phyloP scores from a whole-genome alignment of 148 eudicot species.

The Silene latifolia region DNA sequence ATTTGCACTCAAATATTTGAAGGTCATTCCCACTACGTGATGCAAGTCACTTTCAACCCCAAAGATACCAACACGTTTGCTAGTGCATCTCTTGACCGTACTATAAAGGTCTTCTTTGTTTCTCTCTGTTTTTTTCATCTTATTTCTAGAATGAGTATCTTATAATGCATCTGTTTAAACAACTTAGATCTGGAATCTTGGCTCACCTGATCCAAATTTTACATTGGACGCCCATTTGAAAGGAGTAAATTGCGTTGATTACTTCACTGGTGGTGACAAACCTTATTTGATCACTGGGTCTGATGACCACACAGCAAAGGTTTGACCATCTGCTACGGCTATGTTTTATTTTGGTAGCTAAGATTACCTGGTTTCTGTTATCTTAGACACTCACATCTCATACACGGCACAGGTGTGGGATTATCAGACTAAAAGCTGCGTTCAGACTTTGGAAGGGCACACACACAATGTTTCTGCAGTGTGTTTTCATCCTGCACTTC shows the following conservation, averaged over 20 bases:
- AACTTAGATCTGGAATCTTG: conserved; percentile 87
- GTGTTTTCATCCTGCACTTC: conserved; percentile 88
- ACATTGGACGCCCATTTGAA: conserved; percentile 85
- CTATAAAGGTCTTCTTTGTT: conserved; percentile 56
- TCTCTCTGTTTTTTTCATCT: neutral
- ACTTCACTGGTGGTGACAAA: conserved; percentile 84
- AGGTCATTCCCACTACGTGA: conserved; percentile 92
- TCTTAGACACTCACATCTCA: neutral
- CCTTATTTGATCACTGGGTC: conserved; percentile 87
- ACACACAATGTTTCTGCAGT: conserved; percentile 88
- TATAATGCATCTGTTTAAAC: neutral
- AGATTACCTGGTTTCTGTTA: neutral
- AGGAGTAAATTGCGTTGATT: conserved; percentile 93
- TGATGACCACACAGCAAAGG: conserved; percentile 97
- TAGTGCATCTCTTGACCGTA: conserved; percentile 94
- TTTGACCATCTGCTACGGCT: conserved; percentile 19
- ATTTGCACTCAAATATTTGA: conserved; percentile 83
- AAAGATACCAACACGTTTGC: conserved; percentile 92
- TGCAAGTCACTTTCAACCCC: conserved; percentile 94
- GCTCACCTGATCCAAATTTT: conserved; percentile 86
- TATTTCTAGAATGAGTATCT: neutral
- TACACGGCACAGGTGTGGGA: conserved; percentile 73
- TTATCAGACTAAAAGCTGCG: conserved; percentile 85
- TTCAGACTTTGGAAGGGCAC: conserved; percentile 90
- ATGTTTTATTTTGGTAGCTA: neutral